Evolutionary conservation across 176 grass and related monocot genomes (phyloP).

Genomic region (Melocanna baccifera): DNA sequence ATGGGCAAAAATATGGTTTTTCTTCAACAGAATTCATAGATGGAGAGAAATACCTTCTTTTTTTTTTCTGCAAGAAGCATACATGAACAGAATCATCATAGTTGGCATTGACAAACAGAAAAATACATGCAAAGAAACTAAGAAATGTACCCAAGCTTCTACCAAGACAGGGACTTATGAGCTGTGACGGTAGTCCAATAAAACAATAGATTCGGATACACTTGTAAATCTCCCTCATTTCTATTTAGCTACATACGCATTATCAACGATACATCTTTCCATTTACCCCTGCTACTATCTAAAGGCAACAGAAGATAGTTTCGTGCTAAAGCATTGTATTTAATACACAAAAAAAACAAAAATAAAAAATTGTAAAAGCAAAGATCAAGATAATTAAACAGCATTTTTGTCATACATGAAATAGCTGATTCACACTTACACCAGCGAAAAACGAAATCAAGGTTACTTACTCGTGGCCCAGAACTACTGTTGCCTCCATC

Average conservation of each 20-base stretch:
- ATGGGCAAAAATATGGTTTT: background rate
- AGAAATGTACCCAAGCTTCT: background rate
- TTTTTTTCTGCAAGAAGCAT: background rate
- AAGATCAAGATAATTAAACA: conserved; percentile 40
- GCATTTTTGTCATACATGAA: conserved; percentile 50
- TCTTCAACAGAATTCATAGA: background rate
- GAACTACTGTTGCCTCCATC: conserved; percentile 22
- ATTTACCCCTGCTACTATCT: conserved; percentile 44
- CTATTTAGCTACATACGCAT: conserved; percentile 37
- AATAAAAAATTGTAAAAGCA: conserved; percentile 26
- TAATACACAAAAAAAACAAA: conserved; percentile 40
- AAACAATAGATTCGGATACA: conserved; percentile 31
- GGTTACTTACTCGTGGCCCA: conserved; percentile 44
- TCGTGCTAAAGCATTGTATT: conserved; percentile 38
- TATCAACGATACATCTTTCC: conserved; percentile 17
- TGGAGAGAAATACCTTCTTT: background rate
- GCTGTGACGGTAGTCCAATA: background rate
- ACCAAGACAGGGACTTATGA: background rate
- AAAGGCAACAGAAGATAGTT: conserved; percentile 1
- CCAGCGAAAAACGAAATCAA: conserved; percentile 39
- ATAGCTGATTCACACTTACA: conserved; percentile 41
- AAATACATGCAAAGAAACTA: background rate
- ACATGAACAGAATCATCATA: background rate
- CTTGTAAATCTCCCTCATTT: conserved; percentile 34
- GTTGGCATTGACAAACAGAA: background rate